Conservation (phyloP, 768 basidiomycete species). For the Gelatoporia subvermispora region DNA sequence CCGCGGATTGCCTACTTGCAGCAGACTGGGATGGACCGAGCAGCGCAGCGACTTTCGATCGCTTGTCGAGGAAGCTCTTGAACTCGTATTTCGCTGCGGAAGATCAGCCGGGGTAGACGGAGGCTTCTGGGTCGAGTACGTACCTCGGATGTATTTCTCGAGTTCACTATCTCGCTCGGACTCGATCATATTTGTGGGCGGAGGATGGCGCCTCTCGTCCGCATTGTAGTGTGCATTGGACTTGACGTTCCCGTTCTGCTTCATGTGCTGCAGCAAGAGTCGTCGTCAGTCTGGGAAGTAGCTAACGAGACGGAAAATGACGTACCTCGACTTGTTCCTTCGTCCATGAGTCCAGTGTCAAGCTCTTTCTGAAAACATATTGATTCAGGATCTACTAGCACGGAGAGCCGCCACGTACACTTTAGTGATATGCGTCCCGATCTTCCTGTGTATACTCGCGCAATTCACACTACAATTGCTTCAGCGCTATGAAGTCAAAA, state of each 20-base stretch:
- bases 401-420: conserved; percentile 51
- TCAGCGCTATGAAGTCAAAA: background rate
- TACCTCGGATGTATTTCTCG: conserved; percentile 85
- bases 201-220: conserved; percentile 76
- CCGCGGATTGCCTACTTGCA: conserved; percentile 9
- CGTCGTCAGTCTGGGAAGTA: background rate
- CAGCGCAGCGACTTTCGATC: conserved; percentile 23
- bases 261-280: conserved; percentile 56
- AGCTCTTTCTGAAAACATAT: conserved; percentile 61
- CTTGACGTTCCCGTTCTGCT: conserved; percentile 71
- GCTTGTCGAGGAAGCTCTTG: conserved; percentile 52
- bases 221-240: conserved; percentile 82
- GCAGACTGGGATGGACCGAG: conserved; percentile 28
- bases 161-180: conserved; percentile 84
- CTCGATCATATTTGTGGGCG: conserved; percentile 75
- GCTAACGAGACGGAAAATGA: conserved; percentile 9
- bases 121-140: conserved; percentile 23
- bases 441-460: conserved; percentile 89
- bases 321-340: conserved; percentile 85
- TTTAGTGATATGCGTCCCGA: conserved; percentile 91
- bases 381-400: background rate
- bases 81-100: conserved; percentile 72
- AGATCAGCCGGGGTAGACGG: background rate
- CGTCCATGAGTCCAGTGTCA: conserved; percentile 84
- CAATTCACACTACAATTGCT: conserved; percentile 60